phyloP scores from a whole-genome alignment of 495 filamentous ascomycete genomes.

The Lepidopterella palustris region DNA sequence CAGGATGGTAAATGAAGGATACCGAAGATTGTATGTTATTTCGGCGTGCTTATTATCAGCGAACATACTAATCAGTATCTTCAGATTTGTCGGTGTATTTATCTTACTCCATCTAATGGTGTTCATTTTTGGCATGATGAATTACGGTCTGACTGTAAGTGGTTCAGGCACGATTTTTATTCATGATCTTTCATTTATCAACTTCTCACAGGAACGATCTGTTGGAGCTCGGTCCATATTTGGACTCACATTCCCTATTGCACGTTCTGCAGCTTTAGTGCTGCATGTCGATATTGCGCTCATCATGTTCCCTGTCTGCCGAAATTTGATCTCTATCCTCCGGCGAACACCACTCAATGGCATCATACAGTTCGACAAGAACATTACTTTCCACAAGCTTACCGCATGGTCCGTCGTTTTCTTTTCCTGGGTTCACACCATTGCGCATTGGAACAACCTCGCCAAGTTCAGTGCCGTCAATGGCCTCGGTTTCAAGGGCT shows the following conservation, averaged over 20 bases:
- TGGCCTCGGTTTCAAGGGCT: constrained; percentile 65
- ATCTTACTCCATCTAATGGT: constrained; percentile 59
- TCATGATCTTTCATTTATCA: neutral
- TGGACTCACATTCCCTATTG: constrained; percentile 64
- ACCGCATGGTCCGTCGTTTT: constrained; percentile 76
- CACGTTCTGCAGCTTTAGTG: constrained; percentile 60
- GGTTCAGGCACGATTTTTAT: neutral
- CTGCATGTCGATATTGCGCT: constrained; percentile 71
- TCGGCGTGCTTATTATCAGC: neutral
- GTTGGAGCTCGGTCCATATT: constrained; percentile 55
- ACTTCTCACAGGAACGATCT: constrained; percentile 47
- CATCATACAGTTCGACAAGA: constrained; percentile 74
- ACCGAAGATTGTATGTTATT: constrained; percentile 56
- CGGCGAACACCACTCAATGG: constrained; percentile 69
- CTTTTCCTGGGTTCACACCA: constrained; percentile 74
- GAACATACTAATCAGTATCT: constrained; percentile 13
- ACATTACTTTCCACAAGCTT: constrained; percentile 75
- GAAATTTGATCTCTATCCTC: constrained; percentile 67
- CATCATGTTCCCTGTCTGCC: constrained; percentile 72
- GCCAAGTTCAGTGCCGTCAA: constrained; percentile 65
- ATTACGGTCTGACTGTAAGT: constrained; percentile 57
- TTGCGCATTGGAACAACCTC: constrained; percentile 76
- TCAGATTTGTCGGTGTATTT: constrained; percentile 65
- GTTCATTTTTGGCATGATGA: constrained; percentile 68
- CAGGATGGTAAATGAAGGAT: constrained; percentile 77